Evolutionary conservation across 2,329 filamentous ascomycete genomes (phyloP).

Genomic region (Mycosphaerella arachidis): DNA sequence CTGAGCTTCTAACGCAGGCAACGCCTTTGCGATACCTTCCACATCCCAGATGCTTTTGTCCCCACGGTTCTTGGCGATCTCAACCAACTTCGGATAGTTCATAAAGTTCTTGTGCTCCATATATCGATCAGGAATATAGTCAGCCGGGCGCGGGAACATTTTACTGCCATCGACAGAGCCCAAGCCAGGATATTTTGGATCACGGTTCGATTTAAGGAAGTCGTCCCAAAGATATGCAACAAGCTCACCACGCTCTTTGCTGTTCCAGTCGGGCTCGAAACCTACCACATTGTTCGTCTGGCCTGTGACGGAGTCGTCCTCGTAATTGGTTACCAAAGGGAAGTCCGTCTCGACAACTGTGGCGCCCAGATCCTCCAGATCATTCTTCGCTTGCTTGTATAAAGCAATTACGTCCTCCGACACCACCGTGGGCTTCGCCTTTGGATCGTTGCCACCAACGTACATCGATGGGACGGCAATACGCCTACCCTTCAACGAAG

Average conservation of each 20-base stretch:
- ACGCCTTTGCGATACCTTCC: conserved; percentile 39
- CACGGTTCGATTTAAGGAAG: conserved; percentile 44
- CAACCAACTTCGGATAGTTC: conserved; percentile 35
- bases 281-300: conserved; percentile 40
- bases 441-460: conserved; percentile 39
- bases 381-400: conserved; percentile 32
- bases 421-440: conserved; percentile 35
- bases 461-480: conserved; percentile 52
- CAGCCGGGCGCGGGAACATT: conserved; percentile 37
- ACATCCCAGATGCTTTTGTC: conserved; percentile 39
- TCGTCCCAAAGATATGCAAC: conserved; percentile 52
- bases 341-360: conserved; percentile 44
- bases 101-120: conserved; percentile 40
- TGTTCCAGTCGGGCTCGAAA: conserved; percentile 45
- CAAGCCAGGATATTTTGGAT: conserved; percentile 38
- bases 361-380: conserved; percentile 42
- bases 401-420: conserved; percentile 38
- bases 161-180: conserved; percentile 37
- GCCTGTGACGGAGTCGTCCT: conserved; percentile 36
- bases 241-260: conserved; percentile 45
- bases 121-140: conserved; percentile 37
- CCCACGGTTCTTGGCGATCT: conserved; percentile 25
- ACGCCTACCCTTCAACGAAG: conserved; percentile 41
- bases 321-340: conserved; percentile 45
- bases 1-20: conserved; percentile 46